A percentile compares a stretch with the other conserved stretches of the same genome.
Evolutionary conservation across 257 asterid genomes (phyloP).

Genomic region (Plantago elongata): DNA sequence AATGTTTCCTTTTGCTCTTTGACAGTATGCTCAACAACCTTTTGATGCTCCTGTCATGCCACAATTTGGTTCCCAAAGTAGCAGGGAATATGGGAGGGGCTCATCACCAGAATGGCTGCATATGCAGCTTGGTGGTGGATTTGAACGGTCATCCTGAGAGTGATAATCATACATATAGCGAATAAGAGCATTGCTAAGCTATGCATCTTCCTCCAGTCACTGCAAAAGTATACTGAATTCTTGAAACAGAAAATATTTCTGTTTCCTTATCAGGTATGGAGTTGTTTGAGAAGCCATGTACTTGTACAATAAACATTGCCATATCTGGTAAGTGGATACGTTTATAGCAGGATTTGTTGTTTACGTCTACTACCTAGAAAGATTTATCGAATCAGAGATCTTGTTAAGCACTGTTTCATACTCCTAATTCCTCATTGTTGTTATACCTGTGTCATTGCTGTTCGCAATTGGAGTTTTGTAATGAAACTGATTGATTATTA

Average conservation of each 20-base stretch:
- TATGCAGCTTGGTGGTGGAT: constrained; percentile 92
- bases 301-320: constrained; percentile 13
- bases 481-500: constrained; percentile 19
- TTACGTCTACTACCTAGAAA: constrained; percentile 17
- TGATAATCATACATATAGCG: constrained; percentile 9
- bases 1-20: constrained; percentile 1
- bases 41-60: constrained; percentile 55
- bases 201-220: constrained; percentile 25
- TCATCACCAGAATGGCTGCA: constrained; percentile 89
- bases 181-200: constrained; percentile 25
- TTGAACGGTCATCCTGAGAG: constrained; percentile 54
- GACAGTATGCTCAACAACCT: constrained; percentile 59
- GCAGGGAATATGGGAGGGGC: constrained; percentile 50
- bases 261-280: constrained; percentile 21
- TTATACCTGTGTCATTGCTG: constrained; percentile 21
- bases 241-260: constrained; percentile 22
- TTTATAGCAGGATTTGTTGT: constrained; percentile 17
- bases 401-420: constrained; percentile 24
- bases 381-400: constrained; percentile 29
- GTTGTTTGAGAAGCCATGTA: not conserved
- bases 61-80: constrained; percentile 54
- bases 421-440: constrained; percentile 17
- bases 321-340: constrained; percentile 19
- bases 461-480: constrained; percentile 28
- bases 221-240: constrained; percentile 26